Base-by-base conservation (phyloP, 2,329 filamentous ascomycete genomes). In the Amauroascus niger region DNA sequence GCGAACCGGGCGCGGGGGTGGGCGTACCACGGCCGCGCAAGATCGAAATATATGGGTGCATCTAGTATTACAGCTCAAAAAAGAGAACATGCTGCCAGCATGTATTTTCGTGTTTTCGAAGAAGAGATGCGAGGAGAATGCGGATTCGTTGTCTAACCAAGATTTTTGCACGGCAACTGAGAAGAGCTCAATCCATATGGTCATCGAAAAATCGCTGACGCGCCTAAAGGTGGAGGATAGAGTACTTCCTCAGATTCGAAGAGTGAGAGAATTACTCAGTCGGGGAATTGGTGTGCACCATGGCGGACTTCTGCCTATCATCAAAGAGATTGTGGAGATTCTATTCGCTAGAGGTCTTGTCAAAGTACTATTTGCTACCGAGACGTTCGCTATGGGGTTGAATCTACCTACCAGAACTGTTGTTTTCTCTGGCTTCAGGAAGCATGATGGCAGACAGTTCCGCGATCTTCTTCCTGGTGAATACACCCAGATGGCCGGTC, bases 101-200 rank as follows among this genome's bases (percentile, higher is more conserved):
- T 97, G 91, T 67, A 95, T 98, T 60, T 98, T 98, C 65, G 91
- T 98, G 53, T 98, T 98, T 70, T 98, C 93, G 2, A 98, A 97
- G 74, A 95, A 93, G 70, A 79, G 93, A 50, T 97, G 93, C 63
- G 93, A 98, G 69, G 89, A 97, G 66, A 98, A 97, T 67, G 93
- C 93, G 0, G 88, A 96, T 66, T 91, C 93, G 0, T 76, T 98
- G 20, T 91, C 87, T 57, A 97, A 96, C 64, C 84, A 95, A 60
- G 93, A 98, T 65, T 97, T 95, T 65, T 94, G 87, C 66, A 96
- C 86, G 5, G 88, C 90, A 0, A 79, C 84, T 2, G 93, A 98
- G 72, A 97, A 96, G 78, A 98, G 93, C 62, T 84, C 88, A 44
- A 94, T 95, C 55, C 91, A 98, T 67, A 96, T 97, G 87, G 91